Percentiles rank a stretch among this genome's conserved stretches.
Evolutionary conservation across 2,329 filamentous ascomycete species (phyloP).

Genomic region (Ophiostoma sp.): DNA sequence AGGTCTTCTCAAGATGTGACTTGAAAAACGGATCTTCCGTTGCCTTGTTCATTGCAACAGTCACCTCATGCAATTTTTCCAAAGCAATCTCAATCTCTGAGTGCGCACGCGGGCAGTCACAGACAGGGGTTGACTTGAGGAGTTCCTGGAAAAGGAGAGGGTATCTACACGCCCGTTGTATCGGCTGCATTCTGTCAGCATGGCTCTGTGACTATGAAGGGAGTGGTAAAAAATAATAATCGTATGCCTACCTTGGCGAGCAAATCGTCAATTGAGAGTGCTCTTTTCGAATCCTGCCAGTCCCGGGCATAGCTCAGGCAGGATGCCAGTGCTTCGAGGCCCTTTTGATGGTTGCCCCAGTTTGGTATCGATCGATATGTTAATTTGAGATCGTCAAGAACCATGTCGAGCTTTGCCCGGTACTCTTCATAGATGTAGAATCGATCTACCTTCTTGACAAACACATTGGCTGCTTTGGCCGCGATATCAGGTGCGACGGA

Average conservation of each 20-base stretch:
- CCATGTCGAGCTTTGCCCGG: slow-evolving; percentile 79
- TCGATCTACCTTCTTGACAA: slow-evolving; percentile 63
- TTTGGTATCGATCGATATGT: slow-evolving; percentile 62
- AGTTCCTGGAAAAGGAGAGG: slow-evolving; percentile 81
- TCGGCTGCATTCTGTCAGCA: slow-evolving; percentile 56
- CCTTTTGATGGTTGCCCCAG: slow-evolving; percentile 77
- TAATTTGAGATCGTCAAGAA: slow-evolving; percentile 69
- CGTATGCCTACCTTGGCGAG: slow-evolving; percentile 67
- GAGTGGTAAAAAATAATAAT: not conserved
- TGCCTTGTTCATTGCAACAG: slow-evolving; percentile 75
- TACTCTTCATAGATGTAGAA: slow-evolving; percentile 92
- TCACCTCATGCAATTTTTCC: slow-evolving; percentile 65
- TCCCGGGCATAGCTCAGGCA: slow-evolving; percentile 66
- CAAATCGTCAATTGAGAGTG: slow-evolving; percentile 76
- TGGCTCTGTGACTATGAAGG: not conserved
- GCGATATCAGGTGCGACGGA: slow-evolving; percentile 54
- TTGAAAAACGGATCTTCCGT: slow-evolving; percentile 69
- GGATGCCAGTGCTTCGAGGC: slow-evolving; percentile 75
- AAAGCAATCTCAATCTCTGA: slow-evolving; percentile 71
- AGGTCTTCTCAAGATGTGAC: slow-evolving; percentile 70
- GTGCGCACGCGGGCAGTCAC: slow-evolving; percentile 78
- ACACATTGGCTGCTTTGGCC: slow-evolving; percentile 56
- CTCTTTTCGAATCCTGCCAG: slow-evolving; percentile 61
- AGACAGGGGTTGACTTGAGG: slow-evolving; percentile 73
- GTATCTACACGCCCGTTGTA: slow-evolving; percentile 88